Evolutionary conservation across 2,329 filamentous ascomycete species (phyloP), one percentile per base, ranked within the genome.

Genomic region (Alternaria triticina): DNA sequence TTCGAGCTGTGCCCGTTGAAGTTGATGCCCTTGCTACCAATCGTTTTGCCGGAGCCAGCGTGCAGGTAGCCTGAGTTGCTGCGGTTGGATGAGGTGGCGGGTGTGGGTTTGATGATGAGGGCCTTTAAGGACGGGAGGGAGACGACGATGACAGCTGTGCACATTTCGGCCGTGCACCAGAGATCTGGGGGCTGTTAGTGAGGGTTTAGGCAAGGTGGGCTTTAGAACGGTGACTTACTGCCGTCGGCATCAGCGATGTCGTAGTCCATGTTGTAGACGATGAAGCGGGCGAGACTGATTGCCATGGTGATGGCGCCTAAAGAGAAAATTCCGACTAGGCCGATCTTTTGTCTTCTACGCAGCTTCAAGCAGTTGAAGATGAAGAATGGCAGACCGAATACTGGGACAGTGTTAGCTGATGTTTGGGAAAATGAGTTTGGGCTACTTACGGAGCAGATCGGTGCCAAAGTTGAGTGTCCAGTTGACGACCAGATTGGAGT

Each of bases 161-260:
- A 68, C 65, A 72, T 69, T 49, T 73, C 70, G 23, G 70, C 70
- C 20, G 70, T 71, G 27, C 67, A 71, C 69, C 69, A 71, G 8
- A 67, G 52, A 45, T 71, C 71, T 73, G 33, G 11, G 15, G n/a
- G 28, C 12, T 59, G 33, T 64, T 46, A 64, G 46, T 12, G 13
- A 22, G 20, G n/a, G n/a, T n/a, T n/a, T n/a, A n/a, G n/a, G n/a
- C n/a, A n/a, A n/a, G n/a, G n/a, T n/a, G n/a, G n/a, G n/a, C n/a
- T n/a, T n/a, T n/a, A n/a, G n/a, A n/a, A n/a, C n/a, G n/a, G n/a
- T n/a, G n/a, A n/a, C n/a, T 22, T 63, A 74, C 70, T 68, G 28
- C 70, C 71, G 33, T 65, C 61, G 45, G 69, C 65, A 23, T 73
- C 68, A 7, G 69, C 54, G 27, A 73, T 25, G n/a, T 49, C 49